Evolutionary conservation across 352 stramenopile species (phyloP), one percentile per base, ranked within the genome.

Genomic region (Pythium brachiatum): DNA sequence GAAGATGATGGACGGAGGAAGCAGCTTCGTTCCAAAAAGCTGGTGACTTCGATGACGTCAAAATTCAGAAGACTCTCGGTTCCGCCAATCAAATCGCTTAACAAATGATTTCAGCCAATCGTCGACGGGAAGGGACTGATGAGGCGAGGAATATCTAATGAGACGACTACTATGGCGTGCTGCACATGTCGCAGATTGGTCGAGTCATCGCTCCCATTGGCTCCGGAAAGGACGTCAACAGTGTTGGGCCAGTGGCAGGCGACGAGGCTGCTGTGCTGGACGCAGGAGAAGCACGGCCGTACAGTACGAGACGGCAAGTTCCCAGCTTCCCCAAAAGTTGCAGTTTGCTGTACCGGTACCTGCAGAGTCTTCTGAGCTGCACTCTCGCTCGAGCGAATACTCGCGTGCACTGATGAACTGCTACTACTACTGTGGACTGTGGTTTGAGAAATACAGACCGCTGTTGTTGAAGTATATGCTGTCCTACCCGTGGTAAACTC

Each of bases 151-250:
- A 46, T 31, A n/a, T 20, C 36, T n/a, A 32, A 20, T 0, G 36
- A 44, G 12, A 8, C 12, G 36, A 44, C 36, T 21, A 7, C 12
- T 12, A 3, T 12, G 15, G 3, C 2, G 52, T 25, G 32, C 31
- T 29, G 7, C 52, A 67, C 60, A 67, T 67, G 60, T 67, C 60
- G 60, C 60, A 61, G 52, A 54, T 25, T 9, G 2, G 7, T 36
- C 8, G 43, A 16, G 15, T 51, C 4, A 51, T n/a, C 23, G 15
- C 43, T 31, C 43, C 36, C 36, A 44, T 44, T 44, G 36, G 36
- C 36, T 44, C 36, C 36, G 36, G 15, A 44, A 44, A 44, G 36
- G 36, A 44, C 36, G 36, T 18, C 36, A 44, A n/a, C n/a, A n/a
- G n/a, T n/a, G n/a, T n/a, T n/a, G n/a, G n/a, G n/a, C n/a, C n/a